Evolutionary conservation across 1,284 basidiomycete species (phyloP).

Genomic region (Puccinia novopanici): DNA sequence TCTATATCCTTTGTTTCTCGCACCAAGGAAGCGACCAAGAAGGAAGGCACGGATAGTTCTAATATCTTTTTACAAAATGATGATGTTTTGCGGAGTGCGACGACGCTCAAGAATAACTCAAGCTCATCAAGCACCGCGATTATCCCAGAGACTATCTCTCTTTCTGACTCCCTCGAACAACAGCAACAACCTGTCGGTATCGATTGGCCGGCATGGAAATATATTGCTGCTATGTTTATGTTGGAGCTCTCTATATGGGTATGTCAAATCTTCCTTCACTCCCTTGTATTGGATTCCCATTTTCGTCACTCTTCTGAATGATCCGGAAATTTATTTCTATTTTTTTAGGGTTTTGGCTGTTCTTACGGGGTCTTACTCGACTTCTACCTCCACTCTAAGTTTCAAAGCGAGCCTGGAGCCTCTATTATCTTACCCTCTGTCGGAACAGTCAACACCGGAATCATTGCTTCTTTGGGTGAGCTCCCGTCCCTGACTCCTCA

Average conservation of each 20-base stretch:
- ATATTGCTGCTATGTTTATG: slow-evolving; percentile 43
- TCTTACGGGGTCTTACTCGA: slow-evolving; percentile 50
- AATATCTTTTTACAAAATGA: slow-evolving; percentile 1
- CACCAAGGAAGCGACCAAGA: not conserved
- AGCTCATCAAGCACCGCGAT: slow-evolving; percentile 27
- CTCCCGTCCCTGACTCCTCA: not conserved
- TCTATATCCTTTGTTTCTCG: not conserved
- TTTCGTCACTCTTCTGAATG: not conserved
- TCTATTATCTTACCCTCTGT: slow-evolving; percentile 42
- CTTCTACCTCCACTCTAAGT: slow-evolving; percentile 39
- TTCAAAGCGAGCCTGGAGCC: slow-evolving; percentile 35
- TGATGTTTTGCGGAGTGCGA: not conserved
- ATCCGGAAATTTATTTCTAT: not conserved
- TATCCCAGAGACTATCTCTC: slow-evolving; percentile 7
- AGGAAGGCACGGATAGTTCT: not conserved
- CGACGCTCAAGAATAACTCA: slow-evolving; percentile 24
- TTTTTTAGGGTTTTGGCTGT: slow-evolving; percentile 37
- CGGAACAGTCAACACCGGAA: slow-evolving; percentile 48
- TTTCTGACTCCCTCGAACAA: slow-evolving; percentile 10
- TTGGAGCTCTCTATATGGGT: slow-evolving; percentile 48
- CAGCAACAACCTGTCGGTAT: not conserved
- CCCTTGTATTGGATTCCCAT: not conserved
- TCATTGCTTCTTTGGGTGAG: slow-evolving; percentile 43
- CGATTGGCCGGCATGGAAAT: slow-evolving; percentile 35
- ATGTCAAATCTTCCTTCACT: not conserved